Evolutionary conservation across 306 rosid genomes (phyloP), one percentile per base, ranked within the genome.

Genomic region (Medicago arabica): DNA sequence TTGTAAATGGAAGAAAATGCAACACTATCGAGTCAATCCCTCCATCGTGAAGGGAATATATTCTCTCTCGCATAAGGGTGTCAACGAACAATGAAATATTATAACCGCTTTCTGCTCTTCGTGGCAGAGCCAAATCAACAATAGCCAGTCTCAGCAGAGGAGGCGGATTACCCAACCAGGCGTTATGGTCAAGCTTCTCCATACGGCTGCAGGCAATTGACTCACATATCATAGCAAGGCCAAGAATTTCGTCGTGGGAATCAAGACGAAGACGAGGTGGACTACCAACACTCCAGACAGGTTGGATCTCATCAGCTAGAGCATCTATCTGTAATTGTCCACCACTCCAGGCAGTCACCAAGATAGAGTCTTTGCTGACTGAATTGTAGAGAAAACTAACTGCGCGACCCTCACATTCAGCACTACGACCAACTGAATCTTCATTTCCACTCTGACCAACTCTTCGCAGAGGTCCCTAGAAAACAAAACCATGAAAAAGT

Each of bases 171-270:
- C 96, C 97, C 84, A 83, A 75, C 98, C 98, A 92, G 72, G 92
- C 87, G 69, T 86, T 86, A 67, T 84, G 83, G 70, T 92, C 97
- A 79, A 86, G 85, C 84, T 84, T 90, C 78, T 78, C 80, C 43
- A 83, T 75, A 59, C 18, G 83, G 59, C 72, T 75, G 68, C 80
- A 25, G n/a, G 80, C 64, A 46, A 50, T 59, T 74, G 89, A 81
- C 81, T 96, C 98, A 79, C 98, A 96, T 79, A 95, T 95, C 99
- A 95, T 95, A 71, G 97, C 99, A 82, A 92, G 77, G 80, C 98
- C 98, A 78, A 82, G 80, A 81, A 95, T 88, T 69, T 82, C 91
- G 72, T 88, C 89, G 9, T 67, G 62, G 12, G 87, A 85, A 85
- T 92, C 96, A 67, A 89, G 96, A 78, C 88, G 92, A 67, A 95